phyloP scores from a whole-genome alignment of 371 early-diverging fungal genomes.

The Apophysomyces variabilis region DNA sequence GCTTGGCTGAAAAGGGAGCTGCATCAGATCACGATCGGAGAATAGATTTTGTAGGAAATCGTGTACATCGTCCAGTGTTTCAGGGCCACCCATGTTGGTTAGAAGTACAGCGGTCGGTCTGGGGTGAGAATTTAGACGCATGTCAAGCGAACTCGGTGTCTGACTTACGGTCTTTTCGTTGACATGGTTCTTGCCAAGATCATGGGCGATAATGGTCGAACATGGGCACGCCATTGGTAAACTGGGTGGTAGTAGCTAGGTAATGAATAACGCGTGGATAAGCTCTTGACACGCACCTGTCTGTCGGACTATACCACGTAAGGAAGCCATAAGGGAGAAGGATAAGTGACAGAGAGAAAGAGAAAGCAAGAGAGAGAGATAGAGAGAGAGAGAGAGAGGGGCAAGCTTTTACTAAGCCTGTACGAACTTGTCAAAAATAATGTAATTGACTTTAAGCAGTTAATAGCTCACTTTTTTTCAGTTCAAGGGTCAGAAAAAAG shows the following conservation, averaged over 20 bases:
- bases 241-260: not conserved
- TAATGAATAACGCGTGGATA: not conserved
- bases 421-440: not conserved
- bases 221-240: constrained; percentile 1
- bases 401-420: not conserved
- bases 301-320: not conserved
- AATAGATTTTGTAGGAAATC: constrained; percentile 88
- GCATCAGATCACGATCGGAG: constrained; percentile 93
- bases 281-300: constrained; percentile 3
- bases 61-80: constrained; percentile 77
- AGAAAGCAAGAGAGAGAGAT: too few species aligned
- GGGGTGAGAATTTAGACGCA: not conserved
- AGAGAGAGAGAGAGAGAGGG: not conserved
- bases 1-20: constrained; percentile 80
- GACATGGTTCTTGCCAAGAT: not conserved
- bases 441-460: not conserved
- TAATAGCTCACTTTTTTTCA: not conserved
- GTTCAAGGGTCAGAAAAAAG: not conserved
- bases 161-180: constrained; percentile 11
- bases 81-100: constrained; percentile 95
- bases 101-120: constrained; percentile 82
- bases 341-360: not conserved
- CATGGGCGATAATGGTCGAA: not conserved
- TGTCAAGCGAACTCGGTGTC: not conserved
- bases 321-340: not conserved